Evolutionary conservation across 345 rosid genomes (phyloP).

Genomic region (Dovyalis caffra): DNA sequence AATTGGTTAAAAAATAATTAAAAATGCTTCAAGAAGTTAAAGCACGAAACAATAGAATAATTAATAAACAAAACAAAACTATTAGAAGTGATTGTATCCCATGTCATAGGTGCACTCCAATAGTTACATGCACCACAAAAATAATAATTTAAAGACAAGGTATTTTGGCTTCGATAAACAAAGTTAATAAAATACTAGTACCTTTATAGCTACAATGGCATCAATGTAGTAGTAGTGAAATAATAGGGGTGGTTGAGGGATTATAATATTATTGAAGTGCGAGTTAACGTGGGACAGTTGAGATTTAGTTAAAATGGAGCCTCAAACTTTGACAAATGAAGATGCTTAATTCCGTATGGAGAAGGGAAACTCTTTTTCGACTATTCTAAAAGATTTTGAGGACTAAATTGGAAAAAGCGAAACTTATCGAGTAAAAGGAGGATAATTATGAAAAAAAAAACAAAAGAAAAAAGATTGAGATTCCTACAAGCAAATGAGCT

Average conservation of each 20-base stretch:
- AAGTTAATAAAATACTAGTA: not conserved
- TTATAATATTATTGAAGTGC: not conserved
- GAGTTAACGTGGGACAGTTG: slow-evolving; percentile 50
- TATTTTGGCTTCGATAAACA: too few relatives aligned
- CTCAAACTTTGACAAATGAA: slow-evolving; percentile 53
- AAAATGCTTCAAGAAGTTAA: not conserved
- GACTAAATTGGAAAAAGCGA: not conserved
- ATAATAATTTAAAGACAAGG: not conserved
- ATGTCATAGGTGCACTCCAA: slow-evolving; percentile 24
- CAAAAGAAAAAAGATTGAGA: slow-evolving; percentile 13
- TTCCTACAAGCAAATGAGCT: slow-evolving; percentile 31
- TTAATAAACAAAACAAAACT: not conserved
- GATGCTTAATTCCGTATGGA: slow-evolving; percentile 46
- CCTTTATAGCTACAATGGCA: slow-evolving; percentile 4
- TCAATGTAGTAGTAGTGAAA: not conserved
- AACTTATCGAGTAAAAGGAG: not conserved
- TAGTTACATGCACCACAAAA: slow-evolving; percentile 1
- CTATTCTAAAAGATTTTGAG: not conserved
- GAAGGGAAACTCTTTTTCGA: slow-evolving; percentile 39
- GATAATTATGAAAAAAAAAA: too few relatives aligned
- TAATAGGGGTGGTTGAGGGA: slow-evolving; percentile 15
- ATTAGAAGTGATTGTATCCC: slow-evolving; percentile 24
- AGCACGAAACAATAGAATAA: slow-evolving; percentile 1
- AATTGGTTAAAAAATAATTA: not conserved
- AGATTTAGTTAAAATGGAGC: slow-evolving; percentile 45